A percentile compares a stretch with the other conserved stretches of the same genome.
phyloP scores from a whole-genome alignment of 192 early-diverging fungal species.

The Mycoemilia scoparia region DNA sequence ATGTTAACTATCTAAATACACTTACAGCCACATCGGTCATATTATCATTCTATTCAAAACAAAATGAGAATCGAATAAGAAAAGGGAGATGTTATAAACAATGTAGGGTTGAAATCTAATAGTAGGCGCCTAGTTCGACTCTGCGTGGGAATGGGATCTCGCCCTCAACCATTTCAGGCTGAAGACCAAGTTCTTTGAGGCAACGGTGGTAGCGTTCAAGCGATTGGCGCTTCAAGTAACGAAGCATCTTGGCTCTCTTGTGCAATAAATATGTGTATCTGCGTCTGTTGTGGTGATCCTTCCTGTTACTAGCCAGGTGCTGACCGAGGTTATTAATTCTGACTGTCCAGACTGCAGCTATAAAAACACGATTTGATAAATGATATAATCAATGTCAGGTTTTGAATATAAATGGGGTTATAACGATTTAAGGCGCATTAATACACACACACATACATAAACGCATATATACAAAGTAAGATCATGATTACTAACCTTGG shows the following conservation, averaged over 20 bases:
- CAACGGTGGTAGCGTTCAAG: constrained; percentile 48
- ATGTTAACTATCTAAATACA: too few relatives aligned
- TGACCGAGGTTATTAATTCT: constrained; percentile 70
- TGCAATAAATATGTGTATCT: constrained; percentile 59
- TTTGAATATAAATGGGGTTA: constrained; percentile 18
- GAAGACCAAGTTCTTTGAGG: constrained; percentile 49
- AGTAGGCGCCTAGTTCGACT: too few relatives aligned
- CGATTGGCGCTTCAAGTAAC: constrained; percentile 65
- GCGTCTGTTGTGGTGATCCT: constrained; percentile 83
- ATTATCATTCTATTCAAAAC: too few relatives aligned
- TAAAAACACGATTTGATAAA: too few relatives aligned
- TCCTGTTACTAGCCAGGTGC: constrained; percentile 59
- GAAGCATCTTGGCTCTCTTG: constrained; percentile 66
- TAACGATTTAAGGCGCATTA: neutral
- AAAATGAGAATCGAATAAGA: too few relatives aligned
- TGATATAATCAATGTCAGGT: too few relatives aligned
- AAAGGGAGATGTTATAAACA: too few relatives aligned
- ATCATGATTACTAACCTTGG: too few relatives aligned
- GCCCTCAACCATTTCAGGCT: constrained; percentile 34
- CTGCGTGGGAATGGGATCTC: constrained; percentile 36
- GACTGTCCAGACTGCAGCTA: constrained; percentile 79
- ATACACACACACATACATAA: too few relatives aligned
- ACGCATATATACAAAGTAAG: constrained; percentile 17
- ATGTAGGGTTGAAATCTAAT: too few relatives aligned
- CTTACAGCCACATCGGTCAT: too few relatives aligned